These are phyloP conservation scores for Eimeria sp. DNA, from an alignment of 169 alveolate species.

Conservation along the genomic window DNA sequence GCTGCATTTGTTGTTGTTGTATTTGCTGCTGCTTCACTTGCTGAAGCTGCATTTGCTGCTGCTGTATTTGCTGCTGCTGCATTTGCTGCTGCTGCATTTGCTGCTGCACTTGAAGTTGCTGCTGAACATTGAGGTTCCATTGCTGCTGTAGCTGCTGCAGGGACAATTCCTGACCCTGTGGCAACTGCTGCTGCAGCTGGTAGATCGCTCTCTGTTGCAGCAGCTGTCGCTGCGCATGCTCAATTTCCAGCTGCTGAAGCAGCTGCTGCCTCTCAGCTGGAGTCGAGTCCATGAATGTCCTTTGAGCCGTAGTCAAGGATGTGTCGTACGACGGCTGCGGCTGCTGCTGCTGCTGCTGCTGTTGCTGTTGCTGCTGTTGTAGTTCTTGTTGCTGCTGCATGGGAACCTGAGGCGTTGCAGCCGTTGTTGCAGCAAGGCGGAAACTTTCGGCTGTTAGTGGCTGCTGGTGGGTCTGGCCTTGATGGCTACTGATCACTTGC, in stretches of 20 bases:
- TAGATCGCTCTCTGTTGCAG: background rate
- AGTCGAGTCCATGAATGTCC: background rate
- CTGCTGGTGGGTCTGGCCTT: background rate
- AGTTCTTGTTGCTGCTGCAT: background rate
- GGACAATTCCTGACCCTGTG: background rate
- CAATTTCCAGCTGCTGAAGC: conserved; percentile 18
- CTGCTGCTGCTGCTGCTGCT: background rate
- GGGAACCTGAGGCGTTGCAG: background rate
- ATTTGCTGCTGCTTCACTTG: background rate
- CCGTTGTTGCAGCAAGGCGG: background rate
- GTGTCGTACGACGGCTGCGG: background rate
- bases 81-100: background rate
- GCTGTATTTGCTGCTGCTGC: background rate
- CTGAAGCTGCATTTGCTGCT: background rate
- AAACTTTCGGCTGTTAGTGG: background rate
- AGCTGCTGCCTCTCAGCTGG: conserved; percentile 3
- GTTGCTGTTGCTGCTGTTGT: too few relatives aligned
- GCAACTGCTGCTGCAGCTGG: conserved; percentile 27
- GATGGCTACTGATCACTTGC: background rate
- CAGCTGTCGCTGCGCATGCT: background rate
- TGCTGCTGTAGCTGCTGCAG: conserved; percentile 1
- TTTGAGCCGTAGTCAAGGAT: background rate
- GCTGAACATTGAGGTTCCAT: background rate
- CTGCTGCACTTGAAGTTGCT: background rate
- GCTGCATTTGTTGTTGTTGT: background rate